These are phyloP conservation scores for Bisporella sp. DNA, from an alignment of 2,329 filamentous ascomycete species.

Conservation along the genomic window DNA sequence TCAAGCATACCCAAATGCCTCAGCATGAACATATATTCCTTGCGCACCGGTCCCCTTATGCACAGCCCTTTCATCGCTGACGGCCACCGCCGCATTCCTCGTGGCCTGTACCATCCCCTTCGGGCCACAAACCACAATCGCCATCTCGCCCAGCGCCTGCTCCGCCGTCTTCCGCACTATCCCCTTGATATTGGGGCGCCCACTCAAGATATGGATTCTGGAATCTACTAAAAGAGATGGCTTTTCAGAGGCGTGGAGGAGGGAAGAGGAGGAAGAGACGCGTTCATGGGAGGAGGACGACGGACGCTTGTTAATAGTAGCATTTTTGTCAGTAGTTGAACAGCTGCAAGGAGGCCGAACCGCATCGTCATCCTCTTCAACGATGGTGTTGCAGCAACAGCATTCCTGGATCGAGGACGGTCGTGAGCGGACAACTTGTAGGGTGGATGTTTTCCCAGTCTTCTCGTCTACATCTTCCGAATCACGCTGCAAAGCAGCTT, in stretches of 20 bases:
- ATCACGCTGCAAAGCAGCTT: not conserved
- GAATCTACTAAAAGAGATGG: not conserved
- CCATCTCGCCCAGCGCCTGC: conserved; percentile 53
- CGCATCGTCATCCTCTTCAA: not conserved
- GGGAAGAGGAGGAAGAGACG: not conserved
- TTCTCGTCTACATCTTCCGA: not conserved
- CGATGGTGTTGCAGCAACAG: not conserved
- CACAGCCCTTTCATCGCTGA: conserved; percentile 54
- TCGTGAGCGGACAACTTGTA: not conserved
- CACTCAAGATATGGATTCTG: conserved; percentile 5
- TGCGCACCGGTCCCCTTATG: conserved; percentile 59
- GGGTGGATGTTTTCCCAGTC: not conserved
- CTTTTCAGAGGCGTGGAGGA: not conserved
- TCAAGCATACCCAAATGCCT: conserved; percentile 43
- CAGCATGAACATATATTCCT: conserved; percentile 53
- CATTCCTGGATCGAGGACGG: not conserved
- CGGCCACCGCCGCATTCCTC: conserved; percentile 45
- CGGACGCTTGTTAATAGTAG: too few relatives aligned
- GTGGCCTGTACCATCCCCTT: conserved; percentile 44
- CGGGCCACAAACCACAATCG: conserved; percentile 53
- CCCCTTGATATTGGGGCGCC: conserved; percentile 42
- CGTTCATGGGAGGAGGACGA: too few relatives aligned
- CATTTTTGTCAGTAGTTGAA: not conserved
- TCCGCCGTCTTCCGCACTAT: conserved; percentile 48
- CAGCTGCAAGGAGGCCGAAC: not conserved